A percentile compares a stretch with the other conserved stretches of the same genome.
Conservation (phyloP, 805 yeast genomes). For the Kluyveromyces dobzhanskii region DNA sequence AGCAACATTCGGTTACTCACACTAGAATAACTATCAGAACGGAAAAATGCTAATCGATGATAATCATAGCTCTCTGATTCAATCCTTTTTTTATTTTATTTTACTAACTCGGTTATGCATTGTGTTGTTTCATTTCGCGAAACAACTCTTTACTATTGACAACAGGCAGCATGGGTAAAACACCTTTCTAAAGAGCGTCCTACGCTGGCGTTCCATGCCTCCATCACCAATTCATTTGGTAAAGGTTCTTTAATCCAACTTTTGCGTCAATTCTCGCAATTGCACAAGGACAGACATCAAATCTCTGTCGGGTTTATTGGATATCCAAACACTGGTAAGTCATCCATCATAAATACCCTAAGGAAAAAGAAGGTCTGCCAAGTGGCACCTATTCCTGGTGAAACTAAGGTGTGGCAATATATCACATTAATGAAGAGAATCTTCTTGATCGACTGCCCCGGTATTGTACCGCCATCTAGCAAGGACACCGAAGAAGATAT, state of each 20-base stretch:
- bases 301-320: conserved; percentile 97
- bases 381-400: conserved; percentile 99
- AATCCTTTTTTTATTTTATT: no score
- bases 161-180: conserved; percentile 97
- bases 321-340: conserved; percentile 97
- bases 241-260: conserved; percentile 93
- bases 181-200: conserved; percentile 87
- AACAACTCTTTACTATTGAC: conserved; percentile 8
- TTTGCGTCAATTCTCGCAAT: conserved; percentile 81
- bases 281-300: conserved; percentile 90
- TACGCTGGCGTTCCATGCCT: conserved; percentile 95
- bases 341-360: conserved; percentile 88
- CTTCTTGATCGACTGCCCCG: conserved; percentile 95
- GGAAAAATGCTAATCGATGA: no score
- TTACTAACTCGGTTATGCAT: conserved; percentile 5
- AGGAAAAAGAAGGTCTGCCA: conserved; percentile 92
- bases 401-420: conserved; percentile 98
- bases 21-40: no score
- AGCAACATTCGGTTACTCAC: no score
- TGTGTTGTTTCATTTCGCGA: no score
- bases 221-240: conserved; percentile 95
- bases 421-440: conserved; percentile 94
- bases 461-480: conserved; percentile 92
- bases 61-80: no score
- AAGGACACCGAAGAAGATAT: conserved; percentile 89